phyloP scores from a whole-genome alignment of 2,329 filamentous ascomycete species.

The Cladophialophora exuberans region DNA sequence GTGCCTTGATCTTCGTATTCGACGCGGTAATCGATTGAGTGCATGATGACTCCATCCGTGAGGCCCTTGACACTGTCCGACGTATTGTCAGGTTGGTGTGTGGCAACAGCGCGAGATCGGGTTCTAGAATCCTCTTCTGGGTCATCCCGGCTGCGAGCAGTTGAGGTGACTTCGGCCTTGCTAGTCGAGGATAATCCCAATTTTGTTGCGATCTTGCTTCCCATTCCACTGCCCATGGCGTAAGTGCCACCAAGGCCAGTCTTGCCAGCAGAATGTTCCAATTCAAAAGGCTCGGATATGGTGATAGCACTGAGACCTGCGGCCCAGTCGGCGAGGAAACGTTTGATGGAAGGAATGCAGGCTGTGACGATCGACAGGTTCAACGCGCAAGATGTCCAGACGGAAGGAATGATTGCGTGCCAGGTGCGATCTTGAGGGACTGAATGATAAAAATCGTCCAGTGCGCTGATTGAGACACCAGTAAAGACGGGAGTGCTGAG shows the following conservation, averaged over 20 bases:
- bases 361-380: conserved; percentile 35
- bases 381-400: conserved; percentile 31
- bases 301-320: conserved; percentile 34
- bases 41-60: conserved; percentile 32
- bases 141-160: not conserved
- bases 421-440: conserved; percentile 30
- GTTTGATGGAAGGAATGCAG: conserved; percentile 34
- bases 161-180: conserved; percentile 12
- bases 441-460: conserved; percentile 26
- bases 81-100: conserved; percentile 14
- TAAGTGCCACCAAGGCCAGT: conserved; percentile 7
- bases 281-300: conserved; percentile 26
- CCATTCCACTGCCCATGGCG: conserved; percentile 8
- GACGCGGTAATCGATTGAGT: conserved; percentile 34
- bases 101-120: not conserved
- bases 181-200: conserved; percentile 4
- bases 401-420: conserved; percentile 30
- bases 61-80: conserved; percentile 30
- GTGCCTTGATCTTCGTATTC: conserved; percentile 29
- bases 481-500: conserved; percentile 27
- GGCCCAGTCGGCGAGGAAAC: conserved; percentile 33
- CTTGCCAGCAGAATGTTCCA: conserved; percentile 14
- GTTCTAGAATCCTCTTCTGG: not conserved
- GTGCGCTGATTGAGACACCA: conserved; percentile 21
- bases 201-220: conserved; percentile 15